Evolutionary conservation across 257 asterid genomes (phyloP).

Genomic region (Lantana camara): DNA sequence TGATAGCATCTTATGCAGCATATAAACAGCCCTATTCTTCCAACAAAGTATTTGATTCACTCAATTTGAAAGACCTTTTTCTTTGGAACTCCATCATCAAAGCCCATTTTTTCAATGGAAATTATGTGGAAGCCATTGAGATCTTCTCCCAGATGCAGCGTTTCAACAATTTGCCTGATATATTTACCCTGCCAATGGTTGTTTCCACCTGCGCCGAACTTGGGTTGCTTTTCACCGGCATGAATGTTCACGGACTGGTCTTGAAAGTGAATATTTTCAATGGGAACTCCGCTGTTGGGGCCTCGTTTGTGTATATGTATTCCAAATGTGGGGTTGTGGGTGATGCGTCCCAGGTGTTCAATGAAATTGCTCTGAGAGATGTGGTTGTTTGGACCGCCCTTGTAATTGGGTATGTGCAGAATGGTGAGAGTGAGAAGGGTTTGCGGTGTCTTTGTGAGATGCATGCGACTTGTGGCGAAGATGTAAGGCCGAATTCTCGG

Average conservation of each 20-base stretch:
- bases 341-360: constrained; percentile 58
- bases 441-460: constrained; percentile 59
- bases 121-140: constrained; percentile 44
- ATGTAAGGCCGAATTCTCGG: constrained; percentile 60
- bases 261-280: constrained; percentile 53
- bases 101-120: constrained; percentile 65
- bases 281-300: constrained; percentile 65
- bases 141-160: constrained; percentile 50
- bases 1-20: constrained; percentile 65
- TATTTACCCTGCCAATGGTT: constrained; percentile 72
- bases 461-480: constrained; percentile 51
- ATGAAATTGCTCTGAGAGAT: constrained; percentile 62
- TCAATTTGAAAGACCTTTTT: constrained; percentile 51
- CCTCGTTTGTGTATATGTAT: constrained; percentile 75
- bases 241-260: constrained; percentile 59
- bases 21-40: constrained; percentile 46
- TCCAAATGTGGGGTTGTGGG: constrained; percentile 59
- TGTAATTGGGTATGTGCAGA: constrained; percentile 70
- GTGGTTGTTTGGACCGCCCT: constrained; percentile 88
- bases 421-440: constrained; percentile 60
- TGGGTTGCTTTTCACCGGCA: constrained; percentile 41
- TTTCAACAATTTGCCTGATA: constrained; percentile 41
- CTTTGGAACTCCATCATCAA: constrained; percentile 80
- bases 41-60: constrained; percentile 52
- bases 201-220: constrained; percentile 81